Evolutionary conservation across 257 asterid species (phyloP), one percentile per base, ranked within the genome.

Genomic region (Ilex asprella): DNA sequence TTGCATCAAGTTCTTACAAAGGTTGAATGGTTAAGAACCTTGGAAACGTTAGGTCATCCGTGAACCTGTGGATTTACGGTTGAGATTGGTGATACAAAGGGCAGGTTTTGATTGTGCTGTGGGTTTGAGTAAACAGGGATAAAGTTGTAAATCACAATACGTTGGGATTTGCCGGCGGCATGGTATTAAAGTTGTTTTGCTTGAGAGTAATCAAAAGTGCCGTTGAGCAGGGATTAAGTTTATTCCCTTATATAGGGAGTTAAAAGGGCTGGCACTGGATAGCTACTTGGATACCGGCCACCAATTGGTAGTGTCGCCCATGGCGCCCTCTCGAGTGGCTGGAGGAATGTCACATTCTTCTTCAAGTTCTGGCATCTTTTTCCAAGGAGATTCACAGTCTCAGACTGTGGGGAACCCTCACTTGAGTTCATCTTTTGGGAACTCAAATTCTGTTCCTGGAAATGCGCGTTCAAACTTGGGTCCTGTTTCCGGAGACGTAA

Each of bases 281-380:
- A 73, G 75, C 55, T 74, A 71, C 63, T 75, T 83, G 67, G 71
- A 74, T 55, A 59, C 74, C 65, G 59, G 76, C 71, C 69, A 15
- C 68, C 74, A 71, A 65, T 67, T 73, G 64, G 60, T 39, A 54
- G 77, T 77, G 70, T 77, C 82, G 53, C 67, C 82, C 46, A 84
- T 91, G 95, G 80, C 78, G 73, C 89, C 95, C 59, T 79, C 88
- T 55, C 82, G 88, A 63, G 72, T 79, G 84, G 82, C 76, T 71
- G 93, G 95, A 66, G 96, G 93, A 58, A 73, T 80, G 75, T 72
- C 84, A 60, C 97, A 81, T 69, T 89, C 97, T 58, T 78, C 96
- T 72, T 86, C 94, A 2, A 74, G 88, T 72, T 93, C 96, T 10
- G 96, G 96, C 56, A 84, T 87, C 51, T 85, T 87, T 73, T 85